Evolutionary conservation across 1,284 basidiomycete genomes (phyloP).

Genomic region (Boletus smithii): DNA sequence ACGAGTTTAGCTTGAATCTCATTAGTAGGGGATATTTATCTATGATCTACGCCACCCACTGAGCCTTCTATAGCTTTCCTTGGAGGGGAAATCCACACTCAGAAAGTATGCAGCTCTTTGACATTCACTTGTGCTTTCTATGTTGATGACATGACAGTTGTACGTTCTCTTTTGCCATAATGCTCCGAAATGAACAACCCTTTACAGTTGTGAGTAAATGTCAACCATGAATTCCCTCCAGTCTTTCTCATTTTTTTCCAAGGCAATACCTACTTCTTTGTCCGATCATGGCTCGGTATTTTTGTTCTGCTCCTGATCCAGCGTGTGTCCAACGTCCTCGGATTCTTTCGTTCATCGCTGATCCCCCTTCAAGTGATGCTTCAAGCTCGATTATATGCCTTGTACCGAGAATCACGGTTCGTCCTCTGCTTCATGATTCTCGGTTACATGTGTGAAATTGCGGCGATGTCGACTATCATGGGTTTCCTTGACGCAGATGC

Average conservation of each 20-base stretch:
- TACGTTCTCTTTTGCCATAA: neutral
- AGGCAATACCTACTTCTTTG: slow-evolving; percentile 12
- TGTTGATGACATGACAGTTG: slow-evolving; percentile 13
- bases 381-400: slow-evolving; percentile 18
- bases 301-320: slow-evolving; percentile 10
- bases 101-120: slow-evolving; percentile 1
- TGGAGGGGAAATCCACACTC: neutral
- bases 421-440: slow-evolving; percentile 10
- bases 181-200: neutral
- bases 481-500: slow-evolving; percentile 1
- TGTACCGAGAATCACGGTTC: slow-evolving; percentile 12
- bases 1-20: slow-evolving; percentile 14
- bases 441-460: slow-evolving; percentile 13
- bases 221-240: neutral
- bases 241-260: neutral
- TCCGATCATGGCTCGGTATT: neutral
- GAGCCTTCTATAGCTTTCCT: slow-evolving; percentile 14
- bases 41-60: neutral
- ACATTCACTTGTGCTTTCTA: neutral
- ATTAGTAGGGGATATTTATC: slow-evolving; percentile 6
- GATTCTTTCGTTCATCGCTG: neutral
- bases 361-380: slow-evolving; percentile 13
- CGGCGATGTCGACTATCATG: slow-evolving; percentile 3
- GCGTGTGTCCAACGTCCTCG: slow-evolving; percentile 2
- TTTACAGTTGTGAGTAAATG: slow-evolving; percentile 10